These are phyloP conservation scores for Pestalotiopsis sp. DNA, from an alignment of 2,329 filamentous ascomycete species.

Conservation along the genomic window DNA sequence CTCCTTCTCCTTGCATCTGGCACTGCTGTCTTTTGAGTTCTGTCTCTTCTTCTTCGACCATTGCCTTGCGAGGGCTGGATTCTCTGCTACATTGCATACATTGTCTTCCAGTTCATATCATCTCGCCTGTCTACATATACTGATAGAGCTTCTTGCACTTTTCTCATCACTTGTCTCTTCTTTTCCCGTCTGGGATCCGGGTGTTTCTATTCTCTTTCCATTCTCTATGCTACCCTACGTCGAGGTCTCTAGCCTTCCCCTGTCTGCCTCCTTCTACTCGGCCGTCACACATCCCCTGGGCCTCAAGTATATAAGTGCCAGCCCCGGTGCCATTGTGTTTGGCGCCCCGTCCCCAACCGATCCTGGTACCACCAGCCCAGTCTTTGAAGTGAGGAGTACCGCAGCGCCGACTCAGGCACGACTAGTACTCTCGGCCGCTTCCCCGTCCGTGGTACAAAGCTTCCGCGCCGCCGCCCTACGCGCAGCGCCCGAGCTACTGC, in stretches of 20 bases:
- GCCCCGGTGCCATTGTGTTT: constrained; percentile 43
- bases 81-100: not conserved
- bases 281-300: constrained; percentile 77
- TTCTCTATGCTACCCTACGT: constrained; percentile 50
- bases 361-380: constrained; percentile 26
- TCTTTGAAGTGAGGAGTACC: constrained; percentile 49
- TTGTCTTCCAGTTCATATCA: not conserved
- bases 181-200: constrained; percentile 10
- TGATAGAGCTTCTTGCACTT: not conserved
- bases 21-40: not conserved
- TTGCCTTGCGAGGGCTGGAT: not conserved
- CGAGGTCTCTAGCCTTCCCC: constrained; percentile 75
- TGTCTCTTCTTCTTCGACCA: not conserved
- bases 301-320: constrained; percentile 65
- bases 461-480: constrained; percentile 73
- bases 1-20: not conserved
- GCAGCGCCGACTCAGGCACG: constrained; percentile 44
- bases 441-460: constrained; percentile 65
- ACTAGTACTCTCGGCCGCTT: constrained; percentile 70
- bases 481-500: constrained; percentile 55
- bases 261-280: constrained; percentile 82
- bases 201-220: not conserved
- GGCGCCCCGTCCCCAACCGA: constrained; percentile 29
- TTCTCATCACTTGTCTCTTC: constrained; percentile 1
- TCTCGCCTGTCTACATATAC: not conserved